A percentile compares a stretch with the other conserved stretches of the same genome.
phyloP scores from a whole-genome alignment of 2,329 filamentous ascomycete species.

The Fusarium multiceps region DNA sequence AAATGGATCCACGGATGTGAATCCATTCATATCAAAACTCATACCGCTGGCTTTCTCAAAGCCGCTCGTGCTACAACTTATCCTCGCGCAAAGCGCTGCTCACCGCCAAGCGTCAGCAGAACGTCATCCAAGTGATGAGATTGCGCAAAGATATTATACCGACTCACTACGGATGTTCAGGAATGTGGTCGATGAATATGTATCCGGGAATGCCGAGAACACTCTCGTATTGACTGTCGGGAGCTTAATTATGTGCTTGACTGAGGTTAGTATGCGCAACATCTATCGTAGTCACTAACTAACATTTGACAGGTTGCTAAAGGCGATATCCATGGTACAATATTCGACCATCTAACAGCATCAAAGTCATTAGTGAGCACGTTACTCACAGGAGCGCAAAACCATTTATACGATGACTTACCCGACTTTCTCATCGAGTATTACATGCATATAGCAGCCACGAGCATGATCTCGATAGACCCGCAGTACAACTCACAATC shows the following conservation, averaged over 20 bases:
- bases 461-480: constrained; percentile 60
- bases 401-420: constrained; percentile 51
- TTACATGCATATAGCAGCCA: constrained; percentile 59
- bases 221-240: constrained; percentile 57
- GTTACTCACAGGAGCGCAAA: constrained; percentile 50
- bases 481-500: constrained; percentile 46
- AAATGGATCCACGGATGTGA: constrained; percentile 59
- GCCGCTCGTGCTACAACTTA: constrained; percentile 58
- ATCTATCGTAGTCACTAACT: neutral
- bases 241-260: constrained; percentile 59
- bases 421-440: constrained; percentile 61
- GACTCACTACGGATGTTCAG: constrained; percentile 53
- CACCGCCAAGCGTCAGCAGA: constrained; percentile 52
- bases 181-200: constrained; percentile 50
- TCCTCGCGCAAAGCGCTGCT: constrained; percentile 58
- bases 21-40: constrained; percentile 59
- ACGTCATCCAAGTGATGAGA: constrained; percentile 42
- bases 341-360: constrained; percentile 59
- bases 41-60: constrained; percentile 59
- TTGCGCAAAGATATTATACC: constrained; percentile 53
- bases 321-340: constrained; percentile 58
- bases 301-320: constrained; percentile 49
- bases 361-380: constrained; percentile 56
- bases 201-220: constrained; percentile 49
- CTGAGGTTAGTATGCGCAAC: constrained; percentile 52